Percentiles rank a stretch among this genome's conserved stretches.
These are phyloP conservation scores for Aurifilum marmelostoma DNA, from an alignment of 2,329 filamentous ascomycete genomes.

Conservation along the genomic window DNA sequence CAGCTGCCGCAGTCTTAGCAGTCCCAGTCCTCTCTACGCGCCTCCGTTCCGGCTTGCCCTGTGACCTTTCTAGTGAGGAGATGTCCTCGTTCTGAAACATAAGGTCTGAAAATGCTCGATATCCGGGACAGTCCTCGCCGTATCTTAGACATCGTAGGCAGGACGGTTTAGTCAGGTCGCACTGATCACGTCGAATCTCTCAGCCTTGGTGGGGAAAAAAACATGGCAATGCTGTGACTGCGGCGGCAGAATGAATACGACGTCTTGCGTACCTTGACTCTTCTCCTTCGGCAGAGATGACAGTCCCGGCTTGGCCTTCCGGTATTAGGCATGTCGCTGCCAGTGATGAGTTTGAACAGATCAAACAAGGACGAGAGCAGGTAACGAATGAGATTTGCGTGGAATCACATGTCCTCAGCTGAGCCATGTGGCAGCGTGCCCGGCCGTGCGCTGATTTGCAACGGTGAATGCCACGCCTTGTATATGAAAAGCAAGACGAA, in stretches of 20 bases:
- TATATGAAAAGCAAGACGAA: neutral
- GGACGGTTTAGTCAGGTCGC: neutral
- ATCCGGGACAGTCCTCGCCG: conserved; percentile 5
- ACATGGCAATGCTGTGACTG: neutral
- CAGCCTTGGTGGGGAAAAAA: neutral
- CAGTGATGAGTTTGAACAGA: neutral
- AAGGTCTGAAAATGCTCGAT: neutral
- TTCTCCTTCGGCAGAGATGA: conserved; percentile 2
- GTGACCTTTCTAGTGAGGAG: neutral
- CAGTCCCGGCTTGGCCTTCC: conserved; percentile 8
- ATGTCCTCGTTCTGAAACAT: conserved; percentile 2
- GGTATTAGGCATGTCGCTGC: conserved; percentile 7
- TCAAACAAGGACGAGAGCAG: neutral
- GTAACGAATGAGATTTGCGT: neutral
- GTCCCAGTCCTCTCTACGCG: neutral
- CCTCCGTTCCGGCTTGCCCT: neutral
- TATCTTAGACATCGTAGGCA: conserved; percentile 8
- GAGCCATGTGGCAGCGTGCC: neutral
- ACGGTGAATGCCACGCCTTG: neutral
- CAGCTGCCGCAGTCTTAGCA: neutral
- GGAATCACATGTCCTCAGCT: neutral
- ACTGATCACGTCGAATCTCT: neutral
- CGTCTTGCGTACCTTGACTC: neutral
- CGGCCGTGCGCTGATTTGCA: neutral
- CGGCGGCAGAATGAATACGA: neutral